Percentiles rank a stretch among this genome's conserved stretches.
phyloP scores from a whole-genome alignment of 176 grass and related monocot species.

The Saccharum officinarum region DNA sequence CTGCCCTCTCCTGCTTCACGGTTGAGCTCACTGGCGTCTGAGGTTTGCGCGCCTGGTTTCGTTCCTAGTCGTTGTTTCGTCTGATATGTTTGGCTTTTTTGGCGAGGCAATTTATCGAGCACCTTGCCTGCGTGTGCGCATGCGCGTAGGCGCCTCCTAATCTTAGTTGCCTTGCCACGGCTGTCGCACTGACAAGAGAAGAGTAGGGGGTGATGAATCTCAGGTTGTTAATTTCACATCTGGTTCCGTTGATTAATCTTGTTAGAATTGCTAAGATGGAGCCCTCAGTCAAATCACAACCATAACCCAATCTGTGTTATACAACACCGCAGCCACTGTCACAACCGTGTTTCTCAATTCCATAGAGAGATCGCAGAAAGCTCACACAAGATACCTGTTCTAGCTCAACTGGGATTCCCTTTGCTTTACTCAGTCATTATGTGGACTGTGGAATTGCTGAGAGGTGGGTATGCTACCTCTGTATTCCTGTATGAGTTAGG shows the following conservation, averaged over 20 bases:
- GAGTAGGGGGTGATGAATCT: neutral
- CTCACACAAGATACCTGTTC: neutral
- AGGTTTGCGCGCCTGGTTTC: neutral
- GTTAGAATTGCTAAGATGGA: neutral
- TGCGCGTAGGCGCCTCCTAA: neutral
- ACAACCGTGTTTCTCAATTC: neutral
- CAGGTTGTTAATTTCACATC: neutral
- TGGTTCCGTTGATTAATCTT: neutral
- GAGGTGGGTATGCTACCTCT: neutral
- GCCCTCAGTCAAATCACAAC: neutral
- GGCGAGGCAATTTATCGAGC: conserved; percentile 23
- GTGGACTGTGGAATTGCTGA: neutral
- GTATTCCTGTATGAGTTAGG: neutral
- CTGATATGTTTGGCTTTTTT: neutral
- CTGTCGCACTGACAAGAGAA: neutral
- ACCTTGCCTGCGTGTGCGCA: neutral
- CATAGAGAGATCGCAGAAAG: neutral
- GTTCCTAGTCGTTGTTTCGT: neutral
- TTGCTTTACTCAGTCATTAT: neutral
- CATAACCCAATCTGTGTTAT: neutral
- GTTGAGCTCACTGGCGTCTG: neutral
- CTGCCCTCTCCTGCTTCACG: neutral
- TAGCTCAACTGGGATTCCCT: neutral
- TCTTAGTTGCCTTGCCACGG: neutral
- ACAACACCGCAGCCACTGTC: neutral